Evolutionary conservation across 805 yeast genomes (phyloP), one percentile per base, ranked within the genome.

Genomic region (Starmerella apis): DNA sequence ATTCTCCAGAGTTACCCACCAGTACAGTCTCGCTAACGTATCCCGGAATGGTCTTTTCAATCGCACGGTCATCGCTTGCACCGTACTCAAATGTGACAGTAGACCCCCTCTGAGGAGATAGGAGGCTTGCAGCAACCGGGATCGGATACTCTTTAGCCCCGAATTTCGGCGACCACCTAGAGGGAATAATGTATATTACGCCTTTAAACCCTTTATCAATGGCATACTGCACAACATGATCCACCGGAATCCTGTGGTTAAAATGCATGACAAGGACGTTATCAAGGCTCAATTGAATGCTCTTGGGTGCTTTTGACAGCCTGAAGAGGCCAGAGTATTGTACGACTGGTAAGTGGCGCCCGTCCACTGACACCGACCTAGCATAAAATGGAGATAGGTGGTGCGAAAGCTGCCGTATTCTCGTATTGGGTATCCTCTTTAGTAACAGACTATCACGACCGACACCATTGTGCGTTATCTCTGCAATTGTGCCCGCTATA

Each of bases 91-190:
- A n/a, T 28, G 25, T 19, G 19, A 25, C 33, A 10, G 18, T 7
- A 5, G 37, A 4, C 13, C 20, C 13, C 4, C 30, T 24, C 31
- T 30, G 27, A 10, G 53, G 53, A 4, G 24, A 6, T n/a, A 22
- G 3, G n/a, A 2, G 30, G 27, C 41, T 33, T 14, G 45, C 51
- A 3, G 44, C 32, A 9, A 55, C 37, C n/a, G 58, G 58, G 14
- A 55, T 25, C 14, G 42, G 16, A 32, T 47, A 53, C 20, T 22
- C 30, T 8, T 8, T 14, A 11, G 38, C 28, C 3, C 54, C 54
- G 18, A 28, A 45, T 11, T 39, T 31, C 8, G 58, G 58, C 10
- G 38, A 14, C 56, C 56, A 55, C n/a, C 20, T 24, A 2, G 47
- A 14, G n/a, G 49, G 49, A 14, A 48, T 49, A 1, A 49, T 46